Percentiles rank a stretch among this genome's conserved stretches.
Conservation (phyloP, 108 stramenopile genomes). For the Discostella pseudostelligera region DNA sequence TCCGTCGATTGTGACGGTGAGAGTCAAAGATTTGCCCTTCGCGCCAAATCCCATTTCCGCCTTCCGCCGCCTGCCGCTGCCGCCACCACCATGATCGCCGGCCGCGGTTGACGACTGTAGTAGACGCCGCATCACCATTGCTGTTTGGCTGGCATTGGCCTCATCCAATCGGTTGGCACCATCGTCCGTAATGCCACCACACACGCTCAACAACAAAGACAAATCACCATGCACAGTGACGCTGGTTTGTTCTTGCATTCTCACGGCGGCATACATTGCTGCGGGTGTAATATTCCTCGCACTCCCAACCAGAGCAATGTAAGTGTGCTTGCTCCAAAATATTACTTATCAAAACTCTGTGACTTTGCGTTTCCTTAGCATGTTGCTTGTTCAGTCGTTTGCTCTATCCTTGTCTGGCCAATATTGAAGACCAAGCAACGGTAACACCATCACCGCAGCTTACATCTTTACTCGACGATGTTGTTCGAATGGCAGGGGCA, state of each 20-base stretch:
- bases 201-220: background rate
- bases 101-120: no score
- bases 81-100: no score
- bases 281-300: constrained; percentile 33
- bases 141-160: no score
- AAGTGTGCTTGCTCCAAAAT: background rate
- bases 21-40: no score
- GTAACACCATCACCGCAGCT: constrained; percentile 3
- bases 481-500: constrained; percentile 38
- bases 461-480: constrained; percentile 18
- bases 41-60: no score
- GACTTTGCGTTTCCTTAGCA: background rate
- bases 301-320: constrained; percentile 27
- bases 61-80: no score
- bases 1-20: no score
- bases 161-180: no score
- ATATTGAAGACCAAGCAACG: constrained; percentile 24
- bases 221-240: constrained; percentile 13
- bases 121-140: no score
- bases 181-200: no score
- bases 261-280: constrained; percentile 15
- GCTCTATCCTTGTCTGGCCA: constrained; percentile 41
- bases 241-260: constrained; percentile 17
- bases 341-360: background rate
- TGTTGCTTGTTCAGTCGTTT: constrained; percentile 17